phyloP scores from a whole-genome alignment of 2,329 filamentous ascomycete genomes.

The Penicillium digitatum region DNA sequence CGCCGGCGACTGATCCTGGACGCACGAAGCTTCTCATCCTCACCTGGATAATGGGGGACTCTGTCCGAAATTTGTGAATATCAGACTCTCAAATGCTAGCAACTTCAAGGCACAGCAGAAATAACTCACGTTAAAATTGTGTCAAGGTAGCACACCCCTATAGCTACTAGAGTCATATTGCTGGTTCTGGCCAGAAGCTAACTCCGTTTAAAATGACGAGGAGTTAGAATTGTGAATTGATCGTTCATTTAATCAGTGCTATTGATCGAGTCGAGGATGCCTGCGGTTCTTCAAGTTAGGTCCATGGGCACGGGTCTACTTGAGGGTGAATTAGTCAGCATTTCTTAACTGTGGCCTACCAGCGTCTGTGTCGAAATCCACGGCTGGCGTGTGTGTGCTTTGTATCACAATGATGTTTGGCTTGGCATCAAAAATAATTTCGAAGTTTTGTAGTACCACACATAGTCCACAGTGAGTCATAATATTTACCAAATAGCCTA shows the following conservation, averaged over 20 bases:
- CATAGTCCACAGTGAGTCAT: background rate
- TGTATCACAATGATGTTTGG: background rate
- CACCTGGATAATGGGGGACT: conserved; percentile 57
- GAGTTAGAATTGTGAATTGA: background rate
- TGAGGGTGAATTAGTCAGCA: background rate
- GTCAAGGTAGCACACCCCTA: conserved; percentile 68
- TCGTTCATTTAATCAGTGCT: background rate
- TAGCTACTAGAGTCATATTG: conserved; percentile 55
- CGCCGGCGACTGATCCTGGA: conserved; percentile 56
- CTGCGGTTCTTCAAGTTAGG: background rate
- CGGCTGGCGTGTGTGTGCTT: no score
- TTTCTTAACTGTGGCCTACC: no score
- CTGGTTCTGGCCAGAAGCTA: background rate
- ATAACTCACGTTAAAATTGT: conserved; percentile 60
- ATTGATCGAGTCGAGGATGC: background rate
- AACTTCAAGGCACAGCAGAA: background rate
- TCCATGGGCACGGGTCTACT: no score
- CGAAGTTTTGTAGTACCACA: background rate
- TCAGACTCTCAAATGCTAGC: background rate
- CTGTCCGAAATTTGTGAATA: conserved; percentile 14
- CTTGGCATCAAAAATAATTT: background rate
- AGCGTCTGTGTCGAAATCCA: no score
- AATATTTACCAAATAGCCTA: background rate
- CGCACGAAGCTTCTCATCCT: conserved; percentile 71
- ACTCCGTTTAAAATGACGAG: background rate